A percentile compares a stretch with the other conserved stretches of the same genome.
phyloP scores from a whole-genome alignment of 495 filamentous ascomycete genomes.

The Neurospora pannonica region DNA sequence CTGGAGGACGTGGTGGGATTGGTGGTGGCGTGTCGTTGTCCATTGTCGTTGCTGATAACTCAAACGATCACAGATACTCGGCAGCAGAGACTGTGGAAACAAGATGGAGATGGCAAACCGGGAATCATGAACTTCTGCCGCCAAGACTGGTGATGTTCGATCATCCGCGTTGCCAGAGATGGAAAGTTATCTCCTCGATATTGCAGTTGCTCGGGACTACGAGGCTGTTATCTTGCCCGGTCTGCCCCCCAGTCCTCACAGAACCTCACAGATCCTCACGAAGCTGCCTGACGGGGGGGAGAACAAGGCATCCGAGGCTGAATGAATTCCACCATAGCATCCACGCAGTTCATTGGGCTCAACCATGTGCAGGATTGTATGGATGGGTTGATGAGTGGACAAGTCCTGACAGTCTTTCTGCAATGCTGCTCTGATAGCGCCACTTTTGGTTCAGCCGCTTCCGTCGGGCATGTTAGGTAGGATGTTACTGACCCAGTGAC shows the following conservation, averaged over 20 bases:
- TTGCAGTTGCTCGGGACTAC: neutral
- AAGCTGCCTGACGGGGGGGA: neutral
- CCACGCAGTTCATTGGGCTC: neutral
- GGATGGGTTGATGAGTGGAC: neutral
- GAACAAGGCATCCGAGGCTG: neutral
- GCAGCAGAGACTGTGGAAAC: neutral
- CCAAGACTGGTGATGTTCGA: neutral
- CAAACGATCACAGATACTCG: neutral
- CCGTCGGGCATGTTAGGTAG: neutral
- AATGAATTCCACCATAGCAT: neutral
- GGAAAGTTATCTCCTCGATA: neutral
- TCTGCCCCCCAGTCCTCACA: neutral
- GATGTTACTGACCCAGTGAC: neutral
- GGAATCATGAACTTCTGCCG: neutral
- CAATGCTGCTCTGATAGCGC: neutral
- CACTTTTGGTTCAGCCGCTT: neutral
- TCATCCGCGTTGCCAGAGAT: neutral
- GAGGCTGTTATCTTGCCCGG: neutral
- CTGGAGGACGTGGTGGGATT: neutral
- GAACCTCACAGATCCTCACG: neutral
- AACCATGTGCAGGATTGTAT: neutral
- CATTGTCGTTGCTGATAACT: neutral
- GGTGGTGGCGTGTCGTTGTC: neutral
- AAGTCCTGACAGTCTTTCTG: neutral
- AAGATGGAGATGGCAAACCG: neutral